Base-by-base conservation (phyloP, 345 rosid genomes). In the Sonneratia alba region DNA sequence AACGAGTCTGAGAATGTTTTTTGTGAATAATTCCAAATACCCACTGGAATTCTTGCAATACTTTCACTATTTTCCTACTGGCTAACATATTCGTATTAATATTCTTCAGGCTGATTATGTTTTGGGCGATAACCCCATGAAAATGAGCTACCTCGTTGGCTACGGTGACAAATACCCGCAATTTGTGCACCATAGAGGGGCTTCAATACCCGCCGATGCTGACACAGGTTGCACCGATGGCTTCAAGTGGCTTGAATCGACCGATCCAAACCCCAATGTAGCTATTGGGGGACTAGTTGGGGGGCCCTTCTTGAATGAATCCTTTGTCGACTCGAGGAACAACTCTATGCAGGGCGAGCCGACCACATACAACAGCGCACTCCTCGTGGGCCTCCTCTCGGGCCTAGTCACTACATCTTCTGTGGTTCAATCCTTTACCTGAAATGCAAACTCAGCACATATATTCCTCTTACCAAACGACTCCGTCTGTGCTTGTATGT, bases 231-330 rank as follows among this genome's bases (percentile, higher is more conserved):
- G 99, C 84, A 78, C 68, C 2, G 87, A 88, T 56, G 99, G 99
- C 66, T 86, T 88, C 80, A 73, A 81, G 81, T 96, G 91, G 88
- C 94, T 89, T 1, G 73, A 85, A 6, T 82, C 94, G 10, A 78
- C 85, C 0, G 42, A 83, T 7, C 93, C 98, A 42, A 85, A 96
- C 80, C 99, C 99, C 15, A 92, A 96, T 53, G 77, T 87, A 63
- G 99, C 99, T 0, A n/a, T 70, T 11, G 99, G 99, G 70, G 99
- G 82, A 70, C 90, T 95, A 12, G 89, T 95, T 0, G 99, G 99
- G 13, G 99, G 99, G 0, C 98, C 99, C 6, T 95, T 92, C 88
- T 71, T 64, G 14, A 95, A 95, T 56, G 98, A 92, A 81, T 85
- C 98, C 1, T 96, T 64, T 79, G 74, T 80, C 0, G 90, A 96